Conservation (phyloP, 1,284 basidiomycete genomes). For the Testicularia cyperi region DNA sequence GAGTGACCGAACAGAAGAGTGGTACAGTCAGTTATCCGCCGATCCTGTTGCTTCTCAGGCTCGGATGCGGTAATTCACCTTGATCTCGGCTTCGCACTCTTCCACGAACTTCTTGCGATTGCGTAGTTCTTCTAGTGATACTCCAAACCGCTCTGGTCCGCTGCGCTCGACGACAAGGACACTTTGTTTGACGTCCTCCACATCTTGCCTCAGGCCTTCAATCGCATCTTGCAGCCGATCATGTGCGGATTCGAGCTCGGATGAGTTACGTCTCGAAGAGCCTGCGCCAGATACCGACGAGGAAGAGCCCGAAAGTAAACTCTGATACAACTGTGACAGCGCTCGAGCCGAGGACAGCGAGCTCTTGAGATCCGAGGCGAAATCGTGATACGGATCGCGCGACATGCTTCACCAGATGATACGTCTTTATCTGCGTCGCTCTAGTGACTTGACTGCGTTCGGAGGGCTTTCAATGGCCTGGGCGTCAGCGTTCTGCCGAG, state of each 20-base stretch:
- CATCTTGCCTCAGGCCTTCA: slow-evolving; percentile 46
- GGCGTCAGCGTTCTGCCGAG: too few species aligned
- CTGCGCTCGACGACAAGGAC: slow-evolving; percentile 51
- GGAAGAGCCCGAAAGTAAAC: slow-evolving; percentile 24
- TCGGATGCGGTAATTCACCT: slow-evolving; percentile 11
- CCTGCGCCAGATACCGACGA: slow-evolving; percentile 1
- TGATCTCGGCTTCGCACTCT: slow-evolving; percentile 40
- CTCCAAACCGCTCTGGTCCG: slow-evolving; percentile 50
- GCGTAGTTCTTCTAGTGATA: slow-evolving; percentile 40
- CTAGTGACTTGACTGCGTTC: too few species aligned
- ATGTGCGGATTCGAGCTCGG: slow-evolving; percentile 25
- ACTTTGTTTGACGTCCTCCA: slow-evolving; percentile 52
- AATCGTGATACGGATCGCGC: slow-evolving; percentile 56
- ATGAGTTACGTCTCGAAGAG: neutral
- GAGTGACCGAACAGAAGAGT: neutral
- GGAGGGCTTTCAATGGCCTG: too few species aligned
- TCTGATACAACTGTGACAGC: slow-evolving; percentile 32
- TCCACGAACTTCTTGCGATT: slow-evolving; percentile 39
- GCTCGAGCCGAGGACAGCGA: slow-evolving; percentile 38
- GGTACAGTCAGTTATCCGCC: slow-evolving; percentile 1
- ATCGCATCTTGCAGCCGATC: slow-evolving; percentile 42
- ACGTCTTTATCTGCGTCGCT: too few species aligned
- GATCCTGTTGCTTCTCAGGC: too few species aligned
- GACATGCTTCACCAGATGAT: too few species aligned
- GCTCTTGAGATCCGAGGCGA: slow-evolving; percentile 48